phyloP scores from a whole-genome alignment of 176 grass and related monocot genomes.

The Avena insularis region DNA sequence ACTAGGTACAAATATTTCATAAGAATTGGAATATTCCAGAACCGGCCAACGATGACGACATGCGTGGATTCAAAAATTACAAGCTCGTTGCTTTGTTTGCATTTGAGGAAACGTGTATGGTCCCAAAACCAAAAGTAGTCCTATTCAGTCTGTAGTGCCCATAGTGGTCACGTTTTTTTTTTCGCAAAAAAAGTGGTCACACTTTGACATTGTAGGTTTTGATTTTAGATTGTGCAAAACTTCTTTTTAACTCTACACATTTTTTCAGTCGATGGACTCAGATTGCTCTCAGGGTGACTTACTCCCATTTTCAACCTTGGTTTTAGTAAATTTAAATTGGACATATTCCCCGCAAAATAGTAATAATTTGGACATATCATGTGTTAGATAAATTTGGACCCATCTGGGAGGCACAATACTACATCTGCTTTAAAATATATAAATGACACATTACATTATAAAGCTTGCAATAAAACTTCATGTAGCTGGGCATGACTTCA shows the following conservation, averaged over 20 bases:
- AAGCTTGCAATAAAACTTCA: too few relatives aligned
- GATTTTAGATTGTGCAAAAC: neutral
- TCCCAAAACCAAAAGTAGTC: slow-evolving; percentile 22
- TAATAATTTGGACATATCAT: too few relatives aligned
- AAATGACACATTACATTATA: too few relatives aligned
- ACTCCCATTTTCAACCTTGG: too few relatives aligned
- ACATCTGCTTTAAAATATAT: too few relatives aligned
- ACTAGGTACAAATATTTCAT: slow-evolving; percentile 20
- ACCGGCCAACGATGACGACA: slow-evolving; percentile 24
- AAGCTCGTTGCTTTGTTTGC: slow-evolving; percentile 14
- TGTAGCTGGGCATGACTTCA: too few relatives aligned
- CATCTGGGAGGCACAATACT: too few relatives aligned
- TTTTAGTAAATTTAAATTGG: too few relatives aligned
- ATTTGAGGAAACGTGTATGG: slow-evolving; percentile 19
- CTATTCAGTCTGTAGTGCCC: slow-evolving; percentile 18
- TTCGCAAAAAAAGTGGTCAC: neutral
- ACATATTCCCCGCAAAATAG: too few relatives aligned
- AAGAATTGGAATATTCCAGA: slow-evolving; percentile 19
- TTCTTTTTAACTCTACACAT: neutral
- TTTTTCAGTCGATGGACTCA: neutral
- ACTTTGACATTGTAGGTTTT: neutral
- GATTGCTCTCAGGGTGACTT: neutral
- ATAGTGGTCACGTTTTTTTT: neutral
- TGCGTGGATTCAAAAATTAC: slow-evolving; percentile 23
- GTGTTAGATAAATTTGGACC: too few relatives aligned